Percentiles rank a stretch among this genome's conserved stretches.
Conservation (phyloP, 139 green algal genomes). For the Mychonastes homosphaera region DNA sequence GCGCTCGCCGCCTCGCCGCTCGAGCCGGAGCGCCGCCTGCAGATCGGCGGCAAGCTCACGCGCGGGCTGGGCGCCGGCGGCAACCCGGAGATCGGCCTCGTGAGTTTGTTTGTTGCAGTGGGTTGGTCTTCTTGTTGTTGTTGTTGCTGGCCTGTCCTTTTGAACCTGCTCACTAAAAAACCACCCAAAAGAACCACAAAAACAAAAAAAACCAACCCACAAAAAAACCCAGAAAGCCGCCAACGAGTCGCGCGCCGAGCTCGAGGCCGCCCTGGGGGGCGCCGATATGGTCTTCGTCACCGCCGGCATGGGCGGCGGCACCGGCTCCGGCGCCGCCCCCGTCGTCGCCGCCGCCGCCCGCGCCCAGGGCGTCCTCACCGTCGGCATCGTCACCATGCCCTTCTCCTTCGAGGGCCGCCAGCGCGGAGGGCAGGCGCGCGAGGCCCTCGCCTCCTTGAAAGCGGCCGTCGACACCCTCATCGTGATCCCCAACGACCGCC, state of each 20-base stretch:
- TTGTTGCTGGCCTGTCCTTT: too few species aligned
- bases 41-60: slow-evolving; percentile 83
- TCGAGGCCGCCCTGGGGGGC: slow-evolving; percentile 59
- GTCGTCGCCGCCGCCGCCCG: slow-evolving; percentile 77
- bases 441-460: slow-evolving; percentile 55
- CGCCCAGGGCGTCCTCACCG: slow-evolving; percentile 84
- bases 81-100: slow-evolving; percentile 75
- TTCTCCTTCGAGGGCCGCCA: slow-evolving; percentile 93
- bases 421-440: slow-evolving; percentile 51
- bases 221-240: slow-evolving; percentile 58
- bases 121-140: background rate
- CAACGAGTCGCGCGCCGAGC: slow-evolving; percentile 50
- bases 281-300: slow-evolving; percentile 95
- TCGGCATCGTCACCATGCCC: slow-evolving; percentile 91
- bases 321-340: slow-evolving; percentile 84
- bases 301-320: slow-evolving; percentile 95
- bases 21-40: slow-evolving; percentile 43
- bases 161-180: too few species aligned
- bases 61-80: slow-evolving; percentile 76
- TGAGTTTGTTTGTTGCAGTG: slow-evolving; percentile 22
- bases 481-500: slow-evolving; percentile 92
- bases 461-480: slow-evolving; percentile 93
- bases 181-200: too few species aligned
- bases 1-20: slow-evolving; percentile 64
- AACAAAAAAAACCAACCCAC: too few species aligned